Percentiles rank a stretch among this genome's conserved stretches.
Evolutionary conservation across 169 alveolate species (phyloP).

Genomic region (Babesia bovis): DNA sequence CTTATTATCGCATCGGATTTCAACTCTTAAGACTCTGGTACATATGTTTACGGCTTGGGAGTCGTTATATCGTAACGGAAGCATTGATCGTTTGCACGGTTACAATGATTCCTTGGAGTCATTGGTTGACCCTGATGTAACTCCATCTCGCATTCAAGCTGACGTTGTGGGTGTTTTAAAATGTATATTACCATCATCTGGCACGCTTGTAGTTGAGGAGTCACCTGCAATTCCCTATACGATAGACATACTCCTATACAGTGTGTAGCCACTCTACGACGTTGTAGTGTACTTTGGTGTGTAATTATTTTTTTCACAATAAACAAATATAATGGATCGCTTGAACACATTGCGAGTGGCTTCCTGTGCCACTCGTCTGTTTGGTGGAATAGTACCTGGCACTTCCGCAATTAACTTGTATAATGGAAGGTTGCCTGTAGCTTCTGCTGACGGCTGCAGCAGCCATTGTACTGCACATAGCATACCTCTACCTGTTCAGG

Average conservation of each 20-base stretch:
- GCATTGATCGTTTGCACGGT: not conserved
- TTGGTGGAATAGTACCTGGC: too few species aligned
- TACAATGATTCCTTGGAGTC: not conserved
- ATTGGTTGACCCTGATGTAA: conserved; percentile 25
- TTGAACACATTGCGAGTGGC: too few species aligned
- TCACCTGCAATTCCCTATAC: conserved; percentile 49
- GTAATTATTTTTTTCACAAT: too few species aligned
- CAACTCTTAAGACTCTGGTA: conserved; percentile 14
- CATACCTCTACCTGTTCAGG: too few species aligned
- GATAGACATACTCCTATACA: conserved; percentile 50
- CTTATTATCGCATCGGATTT: conserved; percentile 11
- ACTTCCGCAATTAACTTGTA: too few species aligned
- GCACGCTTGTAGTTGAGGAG: conserved; percentile 33
- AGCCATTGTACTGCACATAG: too few species aligned
- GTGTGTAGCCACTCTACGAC: conserved; percentile 8
- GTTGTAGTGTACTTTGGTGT: not conserved
- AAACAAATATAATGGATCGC: too few species aligned
- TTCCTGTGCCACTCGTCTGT: too few species aligned
- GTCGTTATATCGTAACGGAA: not conserved
- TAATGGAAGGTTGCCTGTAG: too few species aligned
- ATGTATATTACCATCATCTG: not conserved
- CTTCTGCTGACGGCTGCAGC: too few species aligned
- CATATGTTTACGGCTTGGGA: conserved; percentile 34
- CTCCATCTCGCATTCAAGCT: conserved; percentile 52
- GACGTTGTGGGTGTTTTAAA: conserved; percentile 37